Evolutionary conservation across 129 eudicot genomes (phyloP), one percentile per base, ranked within the genome.

Genomic region (Scalesia atractyloides): DNA sequence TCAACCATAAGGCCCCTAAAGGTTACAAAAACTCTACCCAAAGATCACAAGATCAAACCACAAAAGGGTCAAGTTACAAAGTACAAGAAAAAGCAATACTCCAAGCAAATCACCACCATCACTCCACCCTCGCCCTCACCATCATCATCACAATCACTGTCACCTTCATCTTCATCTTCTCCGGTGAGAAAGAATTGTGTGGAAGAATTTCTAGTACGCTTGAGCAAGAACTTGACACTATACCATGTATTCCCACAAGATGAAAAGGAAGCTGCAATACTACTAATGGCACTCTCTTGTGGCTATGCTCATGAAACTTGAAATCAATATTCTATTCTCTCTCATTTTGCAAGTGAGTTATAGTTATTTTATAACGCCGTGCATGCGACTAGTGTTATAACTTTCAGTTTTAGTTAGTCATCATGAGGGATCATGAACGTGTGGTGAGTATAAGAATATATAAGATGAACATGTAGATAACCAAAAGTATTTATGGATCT

Each of bases 231-330:
- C 47, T 79, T 84, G 41, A 18, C 54, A 12, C 63, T 44, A 36
- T 62, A 61, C 52, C 63, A 58, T 13, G 76, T 73, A 4, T 82
- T 85, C 67, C 89, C 89, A 43, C 77, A 71, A 48, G 90, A 85
- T 48, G 90, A 85, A 68, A 81, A 83, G 66, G 90, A 83, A 70
- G 90, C 85, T 24, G 90, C 90, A 56, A 83, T 86, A 49, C 83
- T 83, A 26, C 77, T 86, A 59, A 86, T 86, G 90, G 85, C 87
- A 41, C 79, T 86, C 49, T 86, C 90, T 34, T 83, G 87, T 83
- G 87, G 90, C 76, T 73, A 73, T 65, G 79, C 77, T 79, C 82
- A 72, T 76, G 72, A 77, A 63, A 39, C 70, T 17, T 70, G 33
- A 26, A 9, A 6, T 30, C 34, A 8, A 5, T 37, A 5, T 37